Evolutionary conservation across 1,284 basidiomycete species (phyloP), one percentile per base, ranked within the genome.

Genomic region (Ustilago sp.): DNA sequence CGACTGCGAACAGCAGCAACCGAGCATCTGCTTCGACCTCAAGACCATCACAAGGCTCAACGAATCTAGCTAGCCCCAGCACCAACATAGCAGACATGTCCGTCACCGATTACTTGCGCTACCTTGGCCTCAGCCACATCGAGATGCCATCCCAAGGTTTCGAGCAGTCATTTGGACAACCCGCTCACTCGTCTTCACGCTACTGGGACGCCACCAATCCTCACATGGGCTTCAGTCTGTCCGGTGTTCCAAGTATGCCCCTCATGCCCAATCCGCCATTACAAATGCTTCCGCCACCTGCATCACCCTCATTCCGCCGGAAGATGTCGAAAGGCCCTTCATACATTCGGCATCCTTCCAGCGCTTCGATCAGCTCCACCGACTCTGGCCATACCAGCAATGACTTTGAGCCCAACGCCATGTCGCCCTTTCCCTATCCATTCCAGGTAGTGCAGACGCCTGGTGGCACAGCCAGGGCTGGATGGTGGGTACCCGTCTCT

Each of bases 361-460:
- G 15, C 35, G 59, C 68, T 19, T 64, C 66, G 53, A 51, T 63
- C 35, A 67, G 62, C 58, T 68, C 63, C 19, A 51, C 65, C n/a
- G 63, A 61, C 12, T 64, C 59, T 9, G 43, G 12, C 12, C 61
- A 63, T 3, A 54, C 65, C 23, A 63, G 43, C 68, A 64, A 72
- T 19, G 76, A 75, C 39, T 72, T 68, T 43, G 66, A 74, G 28
- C 73, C 76, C 6, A 74, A 73, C 32, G 73, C 70, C 62, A 76
- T 79, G 66, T 75, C 69, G 34, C 74, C 72, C 15, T 70, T 79
- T 36, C 75, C 78, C 0, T 82, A 80, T 48, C 80, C 81, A 0
- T 81, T 82, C 56, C 79, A 81, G 35, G 79, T 82, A 28, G 79
- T 82, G 1, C 81, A 81, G 55, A 82, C 80, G 0, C 80, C 80